A percentile compares a stretch with the other conserved stretches of the same genome.
Evolutionary conservation across 2,329 filamentous ascomycete species (phyloP).

Genomic region (Zymoseptoria pseudotritici): DNA sequence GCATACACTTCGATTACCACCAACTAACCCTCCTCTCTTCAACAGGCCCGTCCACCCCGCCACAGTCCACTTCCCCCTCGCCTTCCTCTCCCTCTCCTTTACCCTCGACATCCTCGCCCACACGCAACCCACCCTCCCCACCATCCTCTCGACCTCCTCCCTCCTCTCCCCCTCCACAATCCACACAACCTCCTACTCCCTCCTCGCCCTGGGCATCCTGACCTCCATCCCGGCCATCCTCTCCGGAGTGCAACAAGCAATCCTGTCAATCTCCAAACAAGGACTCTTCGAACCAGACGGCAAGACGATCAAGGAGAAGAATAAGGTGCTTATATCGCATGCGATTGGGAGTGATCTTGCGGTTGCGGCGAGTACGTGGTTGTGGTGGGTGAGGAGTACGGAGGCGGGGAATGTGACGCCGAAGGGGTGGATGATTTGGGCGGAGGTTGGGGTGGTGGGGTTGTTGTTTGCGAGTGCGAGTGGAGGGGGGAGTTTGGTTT

Average conservation of each 20-base stretch:
- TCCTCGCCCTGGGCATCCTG: slow-evolving; percentile 35
- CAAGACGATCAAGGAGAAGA: slow-evolving; percentile 33
- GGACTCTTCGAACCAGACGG: slow-evolving; percentile 34
- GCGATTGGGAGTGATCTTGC: slow-evolving; percentile 38
- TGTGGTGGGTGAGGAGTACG: slow-evolving; percentile 36
- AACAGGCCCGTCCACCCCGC: slow-evolving; percentile 39
- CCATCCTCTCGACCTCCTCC: slow-evolving; percentile 24
- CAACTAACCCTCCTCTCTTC: not conserved
- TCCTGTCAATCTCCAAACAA: slow-evolving; percentile 37
- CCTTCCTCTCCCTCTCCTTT: slow-evolving; percentile 38
- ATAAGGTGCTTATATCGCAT: slow-evolving; percentile 36
- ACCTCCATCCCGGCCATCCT: slow-evolving; percentile 29
- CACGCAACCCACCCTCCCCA: slow-evolving; percentile 28
- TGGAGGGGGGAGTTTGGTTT: slow-evolving; percentile 39
- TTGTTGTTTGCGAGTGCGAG: slow-evolving; percentile 35
- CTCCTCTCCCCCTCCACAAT: slow-evolving; percentile 27
- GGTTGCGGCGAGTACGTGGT: slow-evolving; percentile 33
- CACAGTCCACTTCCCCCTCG: slow-evolving; percentile 42
- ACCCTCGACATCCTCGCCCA: slow-evolving; percentile 35
- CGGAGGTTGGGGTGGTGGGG: slow-evolving; percentile 31
- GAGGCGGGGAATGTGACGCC: slow-evolving; percentile 32
- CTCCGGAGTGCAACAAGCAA: slow-evolving; percentile 32
- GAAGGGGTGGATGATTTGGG: slow-evolving; percentile 29
- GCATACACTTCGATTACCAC: too few species aligned
- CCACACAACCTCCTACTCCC: slow-evolving; percentile 38